These are phyloP conservation scores for Xanthoconium stramineum DNA, from an alignment of 768 basidiomycete species.

Conservation along the genomic window DNA sequence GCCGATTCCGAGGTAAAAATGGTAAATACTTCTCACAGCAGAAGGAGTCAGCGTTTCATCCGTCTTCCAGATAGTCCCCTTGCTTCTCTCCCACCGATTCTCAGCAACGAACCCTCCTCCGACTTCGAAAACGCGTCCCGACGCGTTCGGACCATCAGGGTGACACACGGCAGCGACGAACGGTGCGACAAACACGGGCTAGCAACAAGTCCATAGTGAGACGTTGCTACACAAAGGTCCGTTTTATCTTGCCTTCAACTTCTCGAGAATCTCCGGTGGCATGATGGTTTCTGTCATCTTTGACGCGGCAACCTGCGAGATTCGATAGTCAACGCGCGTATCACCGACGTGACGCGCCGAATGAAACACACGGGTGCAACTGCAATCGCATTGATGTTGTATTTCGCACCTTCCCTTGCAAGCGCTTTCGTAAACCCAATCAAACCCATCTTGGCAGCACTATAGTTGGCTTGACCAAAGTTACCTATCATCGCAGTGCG, in stretches of 20 bases:
- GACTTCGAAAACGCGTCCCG: constrained; percentile 84
- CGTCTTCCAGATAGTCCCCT: constrained; percentile 85
- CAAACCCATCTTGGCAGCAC: constrained; percentile 96
- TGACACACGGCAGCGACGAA: constrained; percentile 87
- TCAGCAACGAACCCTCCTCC: constrained; percentile 92
- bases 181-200: constrained; percentile 90
- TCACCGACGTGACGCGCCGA: not conserved
- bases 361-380: constrained; percentile 75
- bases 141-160: constrained; percentile 75
- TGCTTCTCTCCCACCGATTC: constrained; percentile 89
- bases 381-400: constrained; percentile 80
- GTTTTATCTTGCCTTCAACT: constrained; percentile 55
- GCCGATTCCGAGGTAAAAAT: not conserved
- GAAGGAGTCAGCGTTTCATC: constrained; percentile 91
- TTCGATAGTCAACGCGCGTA: not conserved
- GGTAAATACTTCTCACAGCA: constrained; percentile 53
- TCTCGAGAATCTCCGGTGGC: constrained; percentile 91
- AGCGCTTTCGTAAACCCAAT: constrained; percentile 91
- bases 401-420: constrained; percentile 88
- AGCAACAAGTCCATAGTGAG: not conserved
- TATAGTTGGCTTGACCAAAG: constrained; percentile 97
- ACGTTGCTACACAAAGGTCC: not conserved
- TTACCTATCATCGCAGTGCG: constrained; percentile 52
- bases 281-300: constrained; percentile 94
- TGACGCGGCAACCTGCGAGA: constrained; percentile 76